These are phyloP conservation scores for Crithidia acanthocephali DNA, from an alignment of 208 protist genomes.

Conservation along the genomic window DNA sequence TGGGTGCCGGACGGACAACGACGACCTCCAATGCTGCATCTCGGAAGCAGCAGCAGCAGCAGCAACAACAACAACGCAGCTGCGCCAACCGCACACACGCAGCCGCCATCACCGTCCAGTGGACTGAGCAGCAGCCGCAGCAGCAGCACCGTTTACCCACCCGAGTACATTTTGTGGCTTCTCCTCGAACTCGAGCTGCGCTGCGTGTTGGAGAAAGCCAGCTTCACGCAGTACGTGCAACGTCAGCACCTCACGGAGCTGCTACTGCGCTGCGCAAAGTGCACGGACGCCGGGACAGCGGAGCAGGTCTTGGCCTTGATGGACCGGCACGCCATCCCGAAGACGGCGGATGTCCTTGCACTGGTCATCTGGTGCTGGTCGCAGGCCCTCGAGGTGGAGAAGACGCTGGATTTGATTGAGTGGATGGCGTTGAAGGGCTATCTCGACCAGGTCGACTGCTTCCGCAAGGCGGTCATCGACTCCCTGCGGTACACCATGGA, in stretches of 20 bases:
- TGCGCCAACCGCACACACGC: neutral
- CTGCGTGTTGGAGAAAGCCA: slow-evolving; percentile 78
- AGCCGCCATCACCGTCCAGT: neutral
- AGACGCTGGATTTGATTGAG: slow-evolving; percentile 79
- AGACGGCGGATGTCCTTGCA: slow-evolving; percentile 77
- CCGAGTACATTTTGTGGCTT: slow-evolving; percentile 82
- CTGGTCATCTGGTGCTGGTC: slow-evolving; percentile 81
- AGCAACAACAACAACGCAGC: slow-evolving; percentile 7
- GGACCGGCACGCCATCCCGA: slow-evolving; percentile 80
- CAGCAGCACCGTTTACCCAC: slow-evolving; percentile 49
- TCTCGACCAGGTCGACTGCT: slow-evolving; percentile 73
- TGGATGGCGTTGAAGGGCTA: slow-evolving; percentile 82
- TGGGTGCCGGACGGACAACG: neutral
- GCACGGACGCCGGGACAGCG: slow-evolving; percentile 68
- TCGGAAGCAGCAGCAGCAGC: neutral
- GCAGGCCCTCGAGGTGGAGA: slow-evolving; percentile 66
- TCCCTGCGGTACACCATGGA: slow-evolving; percentile 80
- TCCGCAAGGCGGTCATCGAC: slow-evolving; percentile 70
- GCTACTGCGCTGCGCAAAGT: slow-evolving; percentile 78
- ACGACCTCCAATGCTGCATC: neutral
- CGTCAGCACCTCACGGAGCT: slow-evolving; percentile 76
- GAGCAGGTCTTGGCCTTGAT: slow-evolving; percentile 79
- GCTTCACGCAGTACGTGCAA: slow-evolving; percentile 78
- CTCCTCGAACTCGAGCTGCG: slow-evolving; percentile 85
- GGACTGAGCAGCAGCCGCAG: neutral